Conservation (phyloP, 2,329 filamentous ascomycete species). For the Ampelomyces quisqualis region DNA sequence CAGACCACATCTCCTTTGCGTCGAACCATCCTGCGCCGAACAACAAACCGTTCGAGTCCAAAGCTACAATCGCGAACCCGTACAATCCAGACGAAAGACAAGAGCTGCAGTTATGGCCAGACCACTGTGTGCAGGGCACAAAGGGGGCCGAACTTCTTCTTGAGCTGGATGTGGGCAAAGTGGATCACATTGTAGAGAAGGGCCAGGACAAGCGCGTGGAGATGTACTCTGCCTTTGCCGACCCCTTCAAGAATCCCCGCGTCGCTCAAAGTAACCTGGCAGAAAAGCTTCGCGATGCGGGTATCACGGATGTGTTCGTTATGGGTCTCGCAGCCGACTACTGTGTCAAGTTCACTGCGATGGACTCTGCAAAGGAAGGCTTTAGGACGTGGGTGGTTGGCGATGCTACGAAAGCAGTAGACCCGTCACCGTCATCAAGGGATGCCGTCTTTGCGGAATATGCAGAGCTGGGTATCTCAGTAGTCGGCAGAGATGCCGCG, state of each 20-base stretch:
- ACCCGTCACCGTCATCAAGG: slow-evolving; percentile 62
- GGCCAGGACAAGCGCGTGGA: slow-evolving; percentile 73
- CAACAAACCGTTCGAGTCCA: slow-evolving; percentile 68
- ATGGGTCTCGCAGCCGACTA: slow-evolving; percentile 87
- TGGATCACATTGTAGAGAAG: slow-evolving; percentile 75
- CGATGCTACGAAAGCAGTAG: slow-evolving; percentile 75
- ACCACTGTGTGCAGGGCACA: slow-evolving; percentile 79
- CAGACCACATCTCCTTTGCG: slow-evolving; percentile 84
- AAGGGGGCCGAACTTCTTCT: slow-evolving; percentile 71
- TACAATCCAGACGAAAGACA: slow-evolving; percentile 63
- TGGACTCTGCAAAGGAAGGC: slow-evolving; percentile 73
- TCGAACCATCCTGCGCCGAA: slow-evolving; percentile 66
- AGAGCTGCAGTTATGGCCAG: slow-evolving; percentile 77
- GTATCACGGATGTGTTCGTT: slow-evolving; percentile 77
- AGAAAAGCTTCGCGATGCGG: slow-evolving; percentile 55
- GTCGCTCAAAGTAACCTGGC: slow-evolving; percentile 64
- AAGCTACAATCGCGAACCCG: slow-evolving; percentile 66
- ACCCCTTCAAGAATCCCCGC: slow-evolving; percentile 67
- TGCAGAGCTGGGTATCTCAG: slow-evolving; percentile 58
- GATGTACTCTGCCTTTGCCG: slow-evolving; percentile 92
- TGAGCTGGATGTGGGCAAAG: slow-evolving; percentile 61
- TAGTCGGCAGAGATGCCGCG: slow-evolving; percentile 60
- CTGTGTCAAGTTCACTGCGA: slow-evolving; percentile 79
- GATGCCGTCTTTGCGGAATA: slow-evolving; percentile 57
- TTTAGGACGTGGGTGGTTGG: slow-evolving; percentile 75